Base-by-base conservation (phyloP, 2,329 filamentous ascomycete species). In the Colletotrichum eremochloae region DNA sequence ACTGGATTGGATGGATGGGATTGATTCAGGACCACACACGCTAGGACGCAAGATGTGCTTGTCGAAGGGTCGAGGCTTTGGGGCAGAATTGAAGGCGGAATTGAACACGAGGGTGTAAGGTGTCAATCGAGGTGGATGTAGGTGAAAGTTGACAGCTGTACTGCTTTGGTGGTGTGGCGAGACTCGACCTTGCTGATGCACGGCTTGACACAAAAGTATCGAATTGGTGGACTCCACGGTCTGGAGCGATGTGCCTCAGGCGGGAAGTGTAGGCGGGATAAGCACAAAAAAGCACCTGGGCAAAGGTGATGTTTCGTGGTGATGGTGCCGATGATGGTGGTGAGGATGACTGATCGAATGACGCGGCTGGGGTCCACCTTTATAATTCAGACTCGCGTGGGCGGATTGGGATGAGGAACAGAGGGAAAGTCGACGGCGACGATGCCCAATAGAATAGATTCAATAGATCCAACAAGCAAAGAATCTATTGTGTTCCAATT, bases 21-120 rank as follows among this genome's bases (percentile, higher is more conserved):
- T 66, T 57, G 68, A 40, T 63, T 58, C 50, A 8, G 29, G 52
- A 53, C 57, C 36, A 63, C 62, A 69, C 42, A 69, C 69, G 65
- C 58, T 69, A 55, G 31, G 46, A 63, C 29, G 48, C 61, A 63
- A n/a, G 9, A 42, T 72, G 53, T 64, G 52, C 55, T 63, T 38
- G 60, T 64, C 60, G 53, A 69, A 57, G 29, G 66, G 69, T 72
- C 69, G 69, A 72, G 69, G 69, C 66, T 64, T 48, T 72, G 38
- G 53, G 69, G 69, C 66, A 64, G 60, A 72, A 69, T 60, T 44
- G 66, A 72, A 69, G 69, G 66, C 66, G 69, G 53, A 65, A 56
- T 50, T 42, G 62, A 67, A 63, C 62, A 67, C 48, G 56, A 62
- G 68, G 48, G 68, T 40, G 6, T 38, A 58, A 40, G 33, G 60